Percentiles rank a stretch among this genome's conserved stretches.
These are phyloP conservation scores for Rhizoclosmatium sp. DNA, from an alignment of 192 early-diverging fungal species.

Conservation along the genomic window DNA sequence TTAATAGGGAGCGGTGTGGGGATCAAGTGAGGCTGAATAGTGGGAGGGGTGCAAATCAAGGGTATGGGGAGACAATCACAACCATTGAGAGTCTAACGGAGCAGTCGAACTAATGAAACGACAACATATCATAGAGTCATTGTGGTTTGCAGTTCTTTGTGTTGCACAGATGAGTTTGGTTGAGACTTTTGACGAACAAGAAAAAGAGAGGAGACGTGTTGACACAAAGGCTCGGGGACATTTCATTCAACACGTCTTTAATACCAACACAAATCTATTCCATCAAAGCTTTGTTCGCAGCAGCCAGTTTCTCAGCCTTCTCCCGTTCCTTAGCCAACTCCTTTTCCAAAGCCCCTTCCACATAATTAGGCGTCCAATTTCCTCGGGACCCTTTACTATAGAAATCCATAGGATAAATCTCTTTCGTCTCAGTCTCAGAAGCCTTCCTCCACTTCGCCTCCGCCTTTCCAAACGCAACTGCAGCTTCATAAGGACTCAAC, in stretches of 20 bases:
- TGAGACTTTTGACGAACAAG: too few species aligned
- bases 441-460: conserved; percentile 71
- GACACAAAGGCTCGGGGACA: not conserved
- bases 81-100: too few species aligned
- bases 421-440: conserved; percentile 2
- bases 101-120: too few species aligned
- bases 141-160: too few species aligned
- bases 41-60: not conserved
- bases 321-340: not conserved
- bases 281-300: not conserved
- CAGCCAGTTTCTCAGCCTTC: not conserved
- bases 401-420: conserved; percentile 97
- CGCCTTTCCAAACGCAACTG: conserved; percentile 80
- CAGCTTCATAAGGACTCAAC: conserved; percentile 93
- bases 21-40: not conserved
- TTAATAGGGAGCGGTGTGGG: conserved; percentile 27
- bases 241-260: too few species aligned
- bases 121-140: too few species aligned
- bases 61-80: not conserved
- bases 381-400: conserved; percentile 91
- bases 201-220: not conserved
- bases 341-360: conserved; percentile 17
- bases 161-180: too few species aligned
- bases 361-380: conserved; percentile 94
- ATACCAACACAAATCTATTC: not conserved